phyloP scores from a whole-genome alignment of 164 flowering plant genomes.

The Magnolia changhungtana region DNA sequence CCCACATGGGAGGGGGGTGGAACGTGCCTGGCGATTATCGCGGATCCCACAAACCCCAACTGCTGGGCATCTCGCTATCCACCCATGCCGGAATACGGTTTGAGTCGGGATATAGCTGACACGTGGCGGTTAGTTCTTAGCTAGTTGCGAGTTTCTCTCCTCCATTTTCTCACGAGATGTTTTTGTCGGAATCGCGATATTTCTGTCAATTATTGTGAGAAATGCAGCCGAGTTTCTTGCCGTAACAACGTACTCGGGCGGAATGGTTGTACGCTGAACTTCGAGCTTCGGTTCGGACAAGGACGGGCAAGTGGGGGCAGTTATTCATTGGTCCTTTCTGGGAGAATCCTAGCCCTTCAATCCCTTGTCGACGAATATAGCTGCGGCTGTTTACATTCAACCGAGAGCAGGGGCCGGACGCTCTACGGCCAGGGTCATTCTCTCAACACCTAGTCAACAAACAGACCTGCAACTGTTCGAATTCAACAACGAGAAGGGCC shows the following conservation, averaged over 20 bases:
- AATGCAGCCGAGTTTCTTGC: not conserved
- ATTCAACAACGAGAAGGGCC: no score
- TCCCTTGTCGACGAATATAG: not conserved
- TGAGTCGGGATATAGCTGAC: conserved; percentile 11
- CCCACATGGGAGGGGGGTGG: conserved; percentile 36
- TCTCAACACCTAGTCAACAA: no score
- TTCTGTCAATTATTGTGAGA: not conserved
- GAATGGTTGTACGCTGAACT: no score
- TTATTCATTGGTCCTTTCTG: no score
- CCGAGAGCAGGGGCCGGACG: no score
- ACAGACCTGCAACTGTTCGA: no score
- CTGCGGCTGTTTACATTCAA: no score
- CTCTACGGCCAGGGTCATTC: no score
- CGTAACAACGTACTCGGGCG: no score
- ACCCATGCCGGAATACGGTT: no score
- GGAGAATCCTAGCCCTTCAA: not conserved
- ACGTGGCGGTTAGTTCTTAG: conserved; percentile 8
- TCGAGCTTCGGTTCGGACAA: no score
- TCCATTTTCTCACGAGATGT: not conserved
- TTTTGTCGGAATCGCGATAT: not conserved
- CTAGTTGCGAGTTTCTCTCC: not conserved
- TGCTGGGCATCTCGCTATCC: conserved; percentile 24
- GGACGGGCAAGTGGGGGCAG: no score
- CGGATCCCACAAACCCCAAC: conserved; percentile 48
- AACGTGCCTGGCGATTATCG: conserved; percentile 63